A percentile compares a stretch with the other conserved stretches of the same genome.
These are phyloP conservation scores for Begonia fuchsioides DNA, from an alignment of 306 rosid genomes.

Conservation along the genomic window DNA sequence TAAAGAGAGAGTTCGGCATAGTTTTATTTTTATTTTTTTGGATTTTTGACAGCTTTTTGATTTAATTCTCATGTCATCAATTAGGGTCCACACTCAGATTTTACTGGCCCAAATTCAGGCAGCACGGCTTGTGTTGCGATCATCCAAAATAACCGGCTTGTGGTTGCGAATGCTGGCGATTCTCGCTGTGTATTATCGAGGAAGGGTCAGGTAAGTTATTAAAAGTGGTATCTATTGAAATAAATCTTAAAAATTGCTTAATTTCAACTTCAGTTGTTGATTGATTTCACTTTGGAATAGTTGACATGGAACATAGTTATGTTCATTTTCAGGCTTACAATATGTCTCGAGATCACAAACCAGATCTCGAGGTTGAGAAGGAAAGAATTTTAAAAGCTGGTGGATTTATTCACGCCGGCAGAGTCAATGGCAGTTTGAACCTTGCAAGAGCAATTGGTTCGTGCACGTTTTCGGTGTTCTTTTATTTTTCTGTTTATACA, in stretches of 20 bases:
- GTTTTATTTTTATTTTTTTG: not conserved
- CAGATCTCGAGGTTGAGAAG: conserved; percentile 81
- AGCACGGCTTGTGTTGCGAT: conserved; percentile 95
- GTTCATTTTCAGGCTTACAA: conserved; percentile 63
- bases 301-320: not conserved
- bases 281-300: not conserved
- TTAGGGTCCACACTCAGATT: conserved; percentile 98
- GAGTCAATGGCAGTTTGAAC: conserved; percentile 94
- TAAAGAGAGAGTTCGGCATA: too few species aligned
- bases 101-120: conserved; percentile 91
- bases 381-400: conserved; percentile 89
- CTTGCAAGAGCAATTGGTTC: conserved; percentile 96
- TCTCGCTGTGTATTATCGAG: conserved; percentile 93
- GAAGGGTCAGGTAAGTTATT: conserved; percentile 73
- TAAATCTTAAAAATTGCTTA: conserved; percentile 5
- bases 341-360: conserved; percentile 93
- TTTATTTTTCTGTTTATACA: not conserved
- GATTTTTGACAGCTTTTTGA: conserved; percentile 1
- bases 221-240: not conserved
- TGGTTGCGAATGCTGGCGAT: conserved; percentile 98
- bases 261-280: not conserved
- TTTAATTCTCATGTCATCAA: conserved; percentile 13
- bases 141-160: conserved; percentile 53
- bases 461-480: conserved; percentile 3
- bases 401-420: conserved; percentile 91